A percentile compares a stretch with the other conserved stretches of the same genome.
Evolutionary conservation across 352 stramenopile genomes (phyloP).

Genomic region (Globisporangium yorkense): DNA sequence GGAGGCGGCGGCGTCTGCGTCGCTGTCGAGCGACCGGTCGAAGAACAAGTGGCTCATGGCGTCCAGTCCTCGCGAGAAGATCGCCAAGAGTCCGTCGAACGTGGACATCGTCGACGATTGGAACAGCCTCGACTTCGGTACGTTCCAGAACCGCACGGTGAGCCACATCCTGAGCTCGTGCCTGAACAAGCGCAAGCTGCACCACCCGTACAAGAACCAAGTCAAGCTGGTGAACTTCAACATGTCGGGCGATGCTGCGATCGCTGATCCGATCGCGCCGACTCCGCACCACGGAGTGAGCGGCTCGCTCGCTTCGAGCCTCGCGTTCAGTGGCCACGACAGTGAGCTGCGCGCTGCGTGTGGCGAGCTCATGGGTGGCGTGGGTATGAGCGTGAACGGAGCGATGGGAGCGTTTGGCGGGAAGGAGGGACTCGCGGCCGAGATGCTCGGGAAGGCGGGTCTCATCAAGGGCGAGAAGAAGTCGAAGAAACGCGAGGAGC

Average conservation of each 20-base stretch:
- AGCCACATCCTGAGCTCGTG: constrained; percentile 82
- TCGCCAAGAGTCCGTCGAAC: constrained; percentile 64
- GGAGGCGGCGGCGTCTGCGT: constrained; percentile 4
- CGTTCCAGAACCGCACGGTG: constrained; percentile 78
- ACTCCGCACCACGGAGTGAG: constrained; percentile 13
- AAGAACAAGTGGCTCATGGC: constrained; percentile 37
- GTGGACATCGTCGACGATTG: constrained; percentile 77
- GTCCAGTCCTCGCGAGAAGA: constrained; percentile 42
- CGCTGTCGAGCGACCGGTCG: constrained; percentile 15
- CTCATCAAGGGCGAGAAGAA: constrained; percentile 45
- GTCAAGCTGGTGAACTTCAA: constrained; percentile 82
- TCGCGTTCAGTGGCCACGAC: constrained; percentile 42
- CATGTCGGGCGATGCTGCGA: constrained; percentile 25
- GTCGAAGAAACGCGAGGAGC: constrained; percentile 55
- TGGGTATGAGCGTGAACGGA: background rate
- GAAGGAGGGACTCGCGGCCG: constrained; percentile 16
- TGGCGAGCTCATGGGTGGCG: constrained; percentile 1
- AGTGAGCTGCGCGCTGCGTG: background rate
- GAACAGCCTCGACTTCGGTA: constrained; percentile 73
- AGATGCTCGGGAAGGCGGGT: constrained; percentile 2
- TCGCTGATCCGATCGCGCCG: constrained; percentile 9
- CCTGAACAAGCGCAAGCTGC: constrained; percentile 75
- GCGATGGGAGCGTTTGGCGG: constrained; percentile 27
- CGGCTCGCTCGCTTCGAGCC: constrained; percentile 47
- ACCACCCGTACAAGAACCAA: constrained; percentile 82